A percentile compares a stretch with the other conserved stretches of the same genome.
These are phyloP conservation scores for Camelina neglecta DNA, from an alignment of 345 rosid genomes.

Conservation along the genomic window DNA sequence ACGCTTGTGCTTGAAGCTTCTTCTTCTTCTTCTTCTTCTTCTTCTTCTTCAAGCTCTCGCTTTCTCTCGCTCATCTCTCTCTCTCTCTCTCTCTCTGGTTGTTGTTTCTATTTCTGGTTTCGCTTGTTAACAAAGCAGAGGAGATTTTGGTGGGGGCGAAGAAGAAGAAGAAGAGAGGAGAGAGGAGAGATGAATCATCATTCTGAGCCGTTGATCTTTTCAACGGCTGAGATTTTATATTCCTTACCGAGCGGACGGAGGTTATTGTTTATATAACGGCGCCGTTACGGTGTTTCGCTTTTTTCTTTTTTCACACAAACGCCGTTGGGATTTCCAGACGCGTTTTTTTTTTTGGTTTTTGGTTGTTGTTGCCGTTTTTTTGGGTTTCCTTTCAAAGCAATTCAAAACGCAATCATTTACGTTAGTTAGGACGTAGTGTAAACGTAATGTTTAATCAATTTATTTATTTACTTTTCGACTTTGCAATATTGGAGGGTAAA, in stretches of 20 bases:
- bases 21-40: conserved; percentile 52
- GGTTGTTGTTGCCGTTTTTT: neutral
- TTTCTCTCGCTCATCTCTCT: conserved; percentile 48
- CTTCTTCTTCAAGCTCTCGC: conserved; percentile 49
- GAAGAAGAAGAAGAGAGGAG: neutral
- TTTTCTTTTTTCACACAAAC: conserved; percentile 11
- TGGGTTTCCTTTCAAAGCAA: conserved; percentile 29
- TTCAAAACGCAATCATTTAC: conserved; percentile 31
- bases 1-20: conserved; percentile 47
- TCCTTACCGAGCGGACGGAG: conserved; percentile 34
- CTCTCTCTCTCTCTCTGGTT: conserved; percentile 13
- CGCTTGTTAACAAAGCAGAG: conserved; percentile 33
- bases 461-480: neutral
- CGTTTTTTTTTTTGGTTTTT: conserved; percentile 7
- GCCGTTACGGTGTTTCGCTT: conserved; percentile 39
- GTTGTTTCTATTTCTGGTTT: conserved; percentile 41
- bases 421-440: conserved; percentile 18
- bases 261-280: conserved; percentile 36
- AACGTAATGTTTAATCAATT: conserved; percentile 30
- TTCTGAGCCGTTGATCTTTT: conserved; percentile 47
- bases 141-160: conserved; percentile 24
- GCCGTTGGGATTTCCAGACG: conserved; percentile 36
- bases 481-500: too few species aligned
- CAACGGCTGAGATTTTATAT: conserved; percentile 49
- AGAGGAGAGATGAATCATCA: neutral